Percentiles rank a stretch among this genome's conserved stretches.
These are phyloP conservation scores for Halenospora varia DNA, from an alignment of 495 filamentous ascomycete genomes.

Conservation along the genomic window DNA sequence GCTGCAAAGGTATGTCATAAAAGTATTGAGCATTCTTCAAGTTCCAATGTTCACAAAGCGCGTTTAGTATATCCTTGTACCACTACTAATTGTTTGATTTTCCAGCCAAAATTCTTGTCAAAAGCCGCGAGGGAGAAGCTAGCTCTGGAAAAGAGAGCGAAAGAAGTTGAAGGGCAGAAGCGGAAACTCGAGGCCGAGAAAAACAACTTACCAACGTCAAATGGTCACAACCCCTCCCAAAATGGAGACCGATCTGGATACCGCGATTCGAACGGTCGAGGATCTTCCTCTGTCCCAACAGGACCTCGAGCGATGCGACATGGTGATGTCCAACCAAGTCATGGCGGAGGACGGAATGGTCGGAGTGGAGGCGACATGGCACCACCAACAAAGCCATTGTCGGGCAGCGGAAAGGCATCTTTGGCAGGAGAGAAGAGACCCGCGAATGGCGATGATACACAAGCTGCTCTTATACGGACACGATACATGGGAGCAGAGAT, in stretches of 20 bases:
- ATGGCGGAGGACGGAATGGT: constrained; percentile 46
- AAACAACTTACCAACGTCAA: constrained; percentile 10
- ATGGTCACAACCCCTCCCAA: constrained; percentile 15
- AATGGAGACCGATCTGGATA: constrained; percentile 16
- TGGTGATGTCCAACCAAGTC: constrained; percentile 44
- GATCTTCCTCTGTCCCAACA: constrained; percentile 53
- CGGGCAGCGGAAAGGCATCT: constrained; percentile 26
- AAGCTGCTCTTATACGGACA: constrained; percentile 72
- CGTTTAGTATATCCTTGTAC: constrained; percentile 26
- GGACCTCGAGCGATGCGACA: constrained; percentile 74
- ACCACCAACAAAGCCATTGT: constrained; percentile 36
- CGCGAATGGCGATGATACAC: constrained; percentile 63
- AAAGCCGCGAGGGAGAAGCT: constrained; percentile 85
- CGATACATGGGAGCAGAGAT: constrained; percentile 92
- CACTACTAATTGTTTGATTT: constrained; percentile 19
- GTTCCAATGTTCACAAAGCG: constrained; percentile 21
- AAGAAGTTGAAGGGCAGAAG: constrained; percentile 73
- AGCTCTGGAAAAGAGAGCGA: constrained; percentile 77
- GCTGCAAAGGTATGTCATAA: constrained; percentile 60
- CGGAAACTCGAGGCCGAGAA: constrained; percentile 49
- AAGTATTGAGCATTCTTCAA: neutral
- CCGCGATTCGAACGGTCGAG: constrained; percentile 15
- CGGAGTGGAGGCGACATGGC: constrained; percentile 19
- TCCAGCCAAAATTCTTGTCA: constrained; percentile 83
- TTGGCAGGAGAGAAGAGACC: constrained; percentile 49